These are phyloP conservation scores for Ascoidea asiatica DNA, from an alignment of 805 yeast species.

Conservation along the genomic window DNA sequence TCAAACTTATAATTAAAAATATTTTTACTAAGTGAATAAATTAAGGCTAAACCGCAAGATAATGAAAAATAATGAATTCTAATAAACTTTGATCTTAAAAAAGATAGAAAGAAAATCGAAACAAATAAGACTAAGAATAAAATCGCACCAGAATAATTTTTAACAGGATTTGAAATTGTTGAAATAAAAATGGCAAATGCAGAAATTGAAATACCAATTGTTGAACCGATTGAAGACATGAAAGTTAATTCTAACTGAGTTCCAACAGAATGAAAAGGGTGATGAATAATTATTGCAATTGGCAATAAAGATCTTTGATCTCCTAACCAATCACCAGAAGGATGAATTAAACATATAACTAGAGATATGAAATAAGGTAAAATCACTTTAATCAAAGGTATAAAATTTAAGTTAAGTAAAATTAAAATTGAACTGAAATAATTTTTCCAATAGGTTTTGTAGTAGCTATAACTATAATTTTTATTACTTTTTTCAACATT, in stretches of 20 bases:
- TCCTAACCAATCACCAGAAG: conserved; percentile 30
- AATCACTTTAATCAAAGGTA: too few species aligned
- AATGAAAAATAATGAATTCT: conserved; percentile 25
- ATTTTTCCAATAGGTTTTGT: background rate
- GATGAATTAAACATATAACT: conserved; percentile 23
- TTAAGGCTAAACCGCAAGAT: conserved; percentile 22
- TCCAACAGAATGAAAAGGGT: conserved; percentile 33
- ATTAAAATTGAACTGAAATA: conserved; percentile 10
- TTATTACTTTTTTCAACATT: background rate
- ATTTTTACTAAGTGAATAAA: conserved; percentile 14
- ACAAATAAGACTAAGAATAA: conserved; percentile 26
- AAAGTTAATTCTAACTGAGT: conserved; percentile 32
- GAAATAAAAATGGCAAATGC: conserved; percentile 28
- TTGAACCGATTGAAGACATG: conserved; percentile 24
- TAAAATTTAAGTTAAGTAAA: too few species aligned
- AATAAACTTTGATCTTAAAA: conserved; percentile 27
- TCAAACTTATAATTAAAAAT: background rate
- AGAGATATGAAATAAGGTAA: conserved; percentile 26
- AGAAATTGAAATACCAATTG: conserved; percentile 31
- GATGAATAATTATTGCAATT: conserved; percentile 28
- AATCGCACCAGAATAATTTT: conserved; percentile 31
- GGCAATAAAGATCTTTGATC: conserved; percentile 25
- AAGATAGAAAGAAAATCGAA: conserved; percentile 23
- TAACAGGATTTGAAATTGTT: conserved; percentile 24
- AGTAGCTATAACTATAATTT: conserved; percentile 2